Base-by-base conservation (phyloP, 768 basidiomycete species). In the Suillus lakei region DNA sequence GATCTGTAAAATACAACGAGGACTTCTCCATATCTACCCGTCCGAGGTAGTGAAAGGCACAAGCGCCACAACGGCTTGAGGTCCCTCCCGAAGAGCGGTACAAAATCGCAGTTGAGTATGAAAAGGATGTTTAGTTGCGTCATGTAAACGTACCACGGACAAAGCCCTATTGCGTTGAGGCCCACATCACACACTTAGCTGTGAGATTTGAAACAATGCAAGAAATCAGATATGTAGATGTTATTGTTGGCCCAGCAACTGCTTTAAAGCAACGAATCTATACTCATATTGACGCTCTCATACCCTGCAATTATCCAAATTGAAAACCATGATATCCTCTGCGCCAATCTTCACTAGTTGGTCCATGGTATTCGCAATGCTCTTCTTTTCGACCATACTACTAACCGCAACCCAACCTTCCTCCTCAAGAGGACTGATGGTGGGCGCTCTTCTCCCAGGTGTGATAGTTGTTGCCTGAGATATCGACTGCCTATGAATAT, bases 301-400 rank as follows among this genome's bases (percentile, higher is more conserved):
- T 36, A 98, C 96, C 77, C 96, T 87, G 82, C 96, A 99, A 77
- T 99, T 98, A 75, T 95, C 90, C 69, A 99, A 78, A 67, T 88
- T 92, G 74, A 97, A 92, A 61, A 96, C 88, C 69, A 99, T 78
- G 54, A 99, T 85, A 74, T 99, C 98, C 76, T 94, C 88, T 4
- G 98, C 97, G 18, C 98, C 98, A 44, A 89, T 83, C 61, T 80
- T 84, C 67, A 90, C 88, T 54, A 99, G 79, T 51, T 88, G 81
- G 75, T 99, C 98, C 97, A 99, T 99, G 34, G 91, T 87, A 44
- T 83, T 83, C 5, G 98, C 98, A 18, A 86, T 77, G 51, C 83
- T 82, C 66, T 86, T 91, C 81, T 92, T 94, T 79, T 92, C 90
- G 9, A 98, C 91, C 96, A 99, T 98, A 50, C 84, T 85, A 75